Percentiles rank a stretch among this genome's conserved stretches.
Evolutionary conservation across 441 rosid species (phyloP).

Genomic region (Geranium incanum): DNA sequence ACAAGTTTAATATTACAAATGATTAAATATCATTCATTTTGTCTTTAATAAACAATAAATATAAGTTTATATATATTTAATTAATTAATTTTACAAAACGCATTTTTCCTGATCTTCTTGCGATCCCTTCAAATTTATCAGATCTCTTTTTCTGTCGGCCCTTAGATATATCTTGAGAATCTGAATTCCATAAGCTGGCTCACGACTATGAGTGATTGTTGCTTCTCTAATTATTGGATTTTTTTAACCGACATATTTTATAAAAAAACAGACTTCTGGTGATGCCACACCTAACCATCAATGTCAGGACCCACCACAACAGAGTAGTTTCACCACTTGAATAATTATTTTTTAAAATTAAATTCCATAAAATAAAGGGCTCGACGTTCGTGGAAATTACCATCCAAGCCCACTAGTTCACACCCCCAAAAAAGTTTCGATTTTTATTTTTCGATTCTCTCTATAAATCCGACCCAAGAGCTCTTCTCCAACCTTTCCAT

Average conservation of each 20-base stretch:
- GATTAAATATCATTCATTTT: no score
- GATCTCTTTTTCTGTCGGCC: no score
- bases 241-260: background rate
- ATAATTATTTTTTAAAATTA: background rate
- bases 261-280: background rate
- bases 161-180: no score
- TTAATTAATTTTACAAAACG: no score
- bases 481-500: background rate
- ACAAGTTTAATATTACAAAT: no score
- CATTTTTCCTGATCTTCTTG: no score
- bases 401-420: background rate
- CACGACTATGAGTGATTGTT: no score
- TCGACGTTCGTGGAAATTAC: background rate
- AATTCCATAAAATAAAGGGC: background rate
- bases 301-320: background rate
- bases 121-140: no score
- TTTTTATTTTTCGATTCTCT: background rate
- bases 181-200: no score
- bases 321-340: background rate
- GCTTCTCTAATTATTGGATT: no score
- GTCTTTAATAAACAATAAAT: no score
- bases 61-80: no score
- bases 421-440: background rate
- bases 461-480: background rate
- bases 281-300: slow-evolving; percentile 2